Evolutionary conservation across 768 basidiomycete species (phyloP), one percentile per base, ranked within the genome.

Genomic region (Daedaleopsis nitida): DNA sequence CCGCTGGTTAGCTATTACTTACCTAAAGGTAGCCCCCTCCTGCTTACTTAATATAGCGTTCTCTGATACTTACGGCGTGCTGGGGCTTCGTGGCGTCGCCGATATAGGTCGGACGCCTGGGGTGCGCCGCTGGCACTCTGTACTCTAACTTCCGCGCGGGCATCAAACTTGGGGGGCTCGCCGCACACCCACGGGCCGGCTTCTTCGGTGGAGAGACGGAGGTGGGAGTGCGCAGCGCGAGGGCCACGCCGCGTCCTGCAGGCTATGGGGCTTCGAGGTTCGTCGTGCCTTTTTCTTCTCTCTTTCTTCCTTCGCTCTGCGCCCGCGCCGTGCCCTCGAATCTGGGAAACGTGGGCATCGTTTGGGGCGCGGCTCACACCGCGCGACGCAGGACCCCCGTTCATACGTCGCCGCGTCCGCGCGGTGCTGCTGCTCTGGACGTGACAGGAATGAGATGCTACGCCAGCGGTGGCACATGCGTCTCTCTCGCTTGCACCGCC

Each of bases 1-100:
- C 34, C 52, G 27, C 27, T 32, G 27, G 47, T 38, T 51, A 27
- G 54, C 32, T 21, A 32, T 58, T 55, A 44, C 57, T 58, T 55
- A 44, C 57, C 61, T 49, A 50, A 62, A 58, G 10, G 9, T 47
- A 5, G n/a, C 5, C 24, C 27, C 27, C 7, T 32, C 27, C 27
- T 32, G 39, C 51, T 58, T 58, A 44, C 56, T 42, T 34, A 47
- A 57, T 57, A 52, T 34, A 62, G 61, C n/a, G 9, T 5, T n/a
- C 39, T 17, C 39, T 9, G 17, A 21, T 35, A 19, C 39, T 27
- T 48, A 24, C 37, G 43, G 34, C 60, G 55, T 35, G 51, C 52
- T 47, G 50, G 34, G 32, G 38, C 56, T 34, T 62, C 42, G 61
- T 62, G 61, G 56, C 61, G 56, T 48, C 32, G 32, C 35, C 47